Conservation (phyloP, 306 rosid genomes). For the Myrica gale region DNA sequence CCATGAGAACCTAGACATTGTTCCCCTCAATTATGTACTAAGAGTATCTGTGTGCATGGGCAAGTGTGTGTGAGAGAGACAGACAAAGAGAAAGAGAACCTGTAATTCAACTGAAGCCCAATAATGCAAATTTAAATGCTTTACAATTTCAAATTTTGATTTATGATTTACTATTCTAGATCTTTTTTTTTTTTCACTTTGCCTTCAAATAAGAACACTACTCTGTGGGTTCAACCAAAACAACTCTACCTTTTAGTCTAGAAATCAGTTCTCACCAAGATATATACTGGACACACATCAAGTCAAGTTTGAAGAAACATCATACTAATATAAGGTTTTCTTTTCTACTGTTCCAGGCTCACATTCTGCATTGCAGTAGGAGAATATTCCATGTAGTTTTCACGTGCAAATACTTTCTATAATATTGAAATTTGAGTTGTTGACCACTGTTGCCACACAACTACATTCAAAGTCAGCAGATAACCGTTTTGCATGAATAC, state of each 20-base stretch:
- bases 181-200: neutral
- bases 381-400: neutral
- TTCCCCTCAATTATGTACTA: neutral
- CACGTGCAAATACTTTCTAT: neutral
- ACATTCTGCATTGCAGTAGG: neutral
- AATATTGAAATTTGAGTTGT: neutral
- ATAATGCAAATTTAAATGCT: neutral
- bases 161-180: neutral
- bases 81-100: neutral
- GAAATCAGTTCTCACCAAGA: neutral
- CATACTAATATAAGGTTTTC: neutral
- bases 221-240: neutral
- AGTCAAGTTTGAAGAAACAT: neutral
- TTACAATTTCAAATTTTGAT: neutral
- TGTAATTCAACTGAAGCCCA: slow-evolving; percentile 1
- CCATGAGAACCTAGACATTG: neutral
- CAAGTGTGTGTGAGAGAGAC: neutral
- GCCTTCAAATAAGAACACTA: neutral
- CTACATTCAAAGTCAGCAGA: neutral
- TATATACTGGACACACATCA: neutral
- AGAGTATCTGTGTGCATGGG: neutral
- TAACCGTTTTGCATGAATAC: slow-evolving; percentile 25
- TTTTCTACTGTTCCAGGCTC: neutral
- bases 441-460: neutral
- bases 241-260: neutral